A percentile compares a stretch with the other conserved stretches of the same genome.
Evolutionary conservation across 371 early-diverging fungal species (phyloP).

Genomic region (Mucor circinelloides): DNA sequence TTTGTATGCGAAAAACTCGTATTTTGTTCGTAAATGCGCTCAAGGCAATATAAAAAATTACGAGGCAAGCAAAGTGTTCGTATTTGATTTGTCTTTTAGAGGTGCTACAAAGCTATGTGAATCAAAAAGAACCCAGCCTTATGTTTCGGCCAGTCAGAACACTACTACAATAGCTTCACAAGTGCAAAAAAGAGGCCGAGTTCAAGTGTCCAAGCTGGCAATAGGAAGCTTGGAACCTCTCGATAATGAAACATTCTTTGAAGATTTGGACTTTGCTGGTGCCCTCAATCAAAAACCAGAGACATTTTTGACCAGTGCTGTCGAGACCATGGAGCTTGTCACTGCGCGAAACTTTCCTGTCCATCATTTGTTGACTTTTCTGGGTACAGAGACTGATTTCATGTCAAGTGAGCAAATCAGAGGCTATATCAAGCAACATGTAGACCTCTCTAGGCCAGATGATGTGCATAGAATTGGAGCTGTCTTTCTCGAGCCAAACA

Average conservation of each 20-base stretch:
- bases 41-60: neutral
- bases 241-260: neutral
- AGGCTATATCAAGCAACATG: neutral
- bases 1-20: neutral
- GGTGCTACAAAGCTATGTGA: too few relatives aligned
- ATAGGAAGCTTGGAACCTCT: neutral
- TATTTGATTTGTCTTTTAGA: neutral
- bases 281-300: neutral
- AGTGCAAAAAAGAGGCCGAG: neutral
- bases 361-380: neutral
- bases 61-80: neutral
- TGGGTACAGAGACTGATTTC: neutral
- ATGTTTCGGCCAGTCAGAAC: too few relatives aligned
- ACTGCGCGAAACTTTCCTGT: neutral
- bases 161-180: too few relatives aligned
- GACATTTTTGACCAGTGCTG: neutral
- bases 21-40: neutral
- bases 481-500: neutral
- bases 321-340: neutral
- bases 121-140: too few relatives aligned
- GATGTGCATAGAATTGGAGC: neutral
- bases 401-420: neutral
- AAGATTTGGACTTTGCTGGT: neutral
- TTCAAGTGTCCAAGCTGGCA: neutral
- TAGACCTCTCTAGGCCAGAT: neutral